Evolutionary conservation across 2,329 filamentous ascomycete species (phyloP), one percentile per base, ranked within the genome.

Genomic region (Colletotrichum limetticola): DNA sequence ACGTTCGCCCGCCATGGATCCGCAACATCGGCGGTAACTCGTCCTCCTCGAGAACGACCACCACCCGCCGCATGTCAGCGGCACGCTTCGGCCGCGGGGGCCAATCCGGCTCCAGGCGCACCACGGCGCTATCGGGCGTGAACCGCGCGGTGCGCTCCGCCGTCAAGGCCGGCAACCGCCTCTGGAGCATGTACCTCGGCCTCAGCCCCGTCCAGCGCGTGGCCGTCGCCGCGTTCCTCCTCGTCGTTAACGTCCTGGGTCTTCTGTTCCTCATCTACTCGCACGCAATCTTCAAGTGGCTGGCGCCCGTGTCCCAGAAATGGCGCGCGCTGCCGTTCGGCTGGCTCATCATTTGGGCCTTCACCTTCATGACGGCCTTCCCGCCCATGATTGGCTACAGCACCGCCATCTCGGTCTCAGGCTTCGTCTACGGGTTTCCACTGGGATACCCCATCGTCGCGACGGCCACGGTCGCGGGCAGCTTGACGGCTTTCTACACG

Each of bases 371-470:
- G 53, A 93, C 95, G 19, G 94, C 92, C 2, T 97, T 98, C 81
- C 95, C 95, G 24, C 95, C 95, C 2, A 83, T 97, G 77, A 92
- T 98, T 75, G 95, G 95, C 16, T 98, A 97, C 86, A 94, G 92
- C 74, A 94, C 93, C 1, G 92, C 92, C 77, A 83, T 86, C 71
- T 90, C 87, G 30, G 80, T 90, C 30, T 83, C 87, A 7, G 86
- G 86, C 35, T 87, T 91, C 77, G 86, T 91, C 16, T 91, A 86
- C 78, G 89, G 87, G 2, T 89, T 90, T 75, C 86, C 85, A 1
- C 77, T 77, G 74, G 95, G 94, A 28, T 98, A 95, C 95, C 91
- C 94, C 76, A 91, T 98, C 76, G 93, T 94, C 62, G 92, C 95
- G 1, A 87, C 90, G 0, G 95, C 94, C 19, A 97, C 94, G 24